Evolutionary conservation across 148 eudicot species (phyloP).

Genomic region (Pouteria glomerata): DNA sequence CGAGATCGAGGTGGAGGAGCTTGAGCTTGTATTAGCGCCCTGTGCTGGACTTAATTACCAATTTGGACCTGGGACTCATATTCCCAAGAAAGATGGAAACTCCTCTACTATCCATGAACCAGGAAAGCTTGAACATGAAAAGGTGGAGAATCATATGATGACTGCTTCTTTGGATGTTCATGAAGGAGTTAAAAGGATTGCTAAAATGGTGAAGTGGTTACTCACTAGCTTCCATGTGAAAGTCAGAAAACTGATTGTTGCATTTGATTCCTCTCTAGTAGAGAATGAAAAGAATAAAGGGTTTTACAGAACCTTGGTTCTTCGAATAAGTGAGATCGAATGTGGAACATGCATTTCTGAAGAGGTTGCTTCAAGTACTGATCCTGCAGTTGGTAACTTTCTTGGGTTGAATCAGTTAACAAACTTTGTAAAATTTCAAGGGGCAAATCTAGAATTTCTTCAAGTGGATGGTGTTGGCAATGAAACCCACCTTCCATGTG

Average conservation of each 20-base stretch:
- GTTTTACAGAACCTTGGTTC: constrained; percentile 53
- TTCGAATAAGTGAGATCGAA: constrained; percentile 66
- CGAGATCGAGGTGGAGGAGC: constrained; percentile 70
- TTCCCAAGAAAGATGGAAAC: constrained; percentile 18
- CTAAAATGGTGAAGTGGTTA: constrained; percentile 86
- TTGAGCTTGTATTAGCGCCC: constrained; percentile 74
- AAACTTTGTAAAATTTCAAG: constrained; percentile 67
- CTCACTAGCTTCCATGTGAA: constrained; percentile 77
- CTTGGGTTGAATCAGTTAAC: constrained; percentile 60
- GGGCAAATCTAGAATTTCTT: constrained; percentile 75
- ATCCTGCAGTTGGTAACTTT: constrained; percentile 30
- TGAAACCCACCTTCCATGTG: constrained; percentile 24
- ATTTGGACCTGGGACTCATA: constrained; percentile 26
- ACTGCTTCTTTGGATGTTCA: constrained; percentile 58
- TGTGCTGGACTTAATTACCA: constrained; percentile 12
- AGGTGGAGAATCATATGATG: constrained; percentile 12
- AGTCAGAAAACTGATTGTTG: constrained; percentile 65
- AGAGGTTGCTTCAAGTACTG: constrained; percentile 25
- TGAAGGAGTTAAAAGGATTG: constrained; percentile 93
- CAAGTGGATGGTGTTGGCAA: constrained; percentile 37
- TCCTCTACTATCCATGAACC: constrained; percentile 11
- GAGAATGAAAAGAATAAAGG: constrained; percentile 24
- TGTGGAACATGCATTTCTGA: constrained; percentile 74
- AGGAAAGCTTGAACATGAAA: constrained; percentile 33
- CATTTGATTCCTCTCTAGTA: constrained; percentile 52